Evolutionary conservation across 73 alveolate genomes (phyloP), one percentile per base, ranked within the genome.

Genomic region (Stentor coeruleus): DNA sequence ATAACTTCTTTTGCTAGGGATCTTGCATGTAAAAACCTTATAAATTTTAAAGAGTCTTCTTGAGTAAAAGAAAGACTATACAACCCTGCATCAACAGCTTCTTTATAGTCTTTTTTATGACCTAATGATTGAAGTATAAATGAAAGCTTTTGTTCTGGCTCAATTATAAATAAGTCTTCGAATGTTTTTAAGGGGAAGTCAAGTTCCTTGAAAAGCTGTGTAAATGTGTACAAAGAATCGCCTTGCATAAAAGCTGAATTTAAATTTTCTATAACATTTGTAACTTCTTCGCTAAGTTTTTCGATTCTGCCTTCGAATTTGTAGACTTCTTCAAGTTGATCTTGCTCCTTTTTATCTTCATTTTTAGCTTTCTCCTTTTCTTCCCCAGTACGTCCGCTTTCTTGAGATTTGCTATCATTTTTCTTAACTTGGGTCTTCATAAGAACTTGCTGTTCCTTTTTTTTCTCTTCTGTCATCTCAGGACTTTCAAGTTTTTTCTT

Each of bases 21-120:
- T 0, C 26, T 40, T 20, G 39, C 37, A 26, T 20, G 15, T 1
- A 40, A 20, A 15, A 28, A 28, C 33, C 37, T 20, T 1, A 66
- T 66, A 33, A 66, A 66, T 14, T 37, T 15, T 11, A 26, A 1
- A 1, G 40, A 20, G n/a, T 20, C 79, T 66, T 66, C 79, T 20
- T 26, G 11, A 31, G n/a, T 15, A 33, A 26, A 66, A 33, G 42
- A 26, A 33, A 11, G n/a, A 1, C 2, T 2, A 40, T 26, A 66
- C 11, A 31, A 26, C n/a, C 33, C 33, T 20, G 0, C 37, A 1
- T 66, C 37, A 11, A 66, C 33, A 15, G 79, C 36, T 20, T 66
- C 79, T 66, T 66, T 66, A 26, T 40, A 40, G 37, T 66, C 79
- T 66, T 66, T 66, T 20, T 66, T 20, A 20, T 66, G 79, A 1